Conservation (phyloP, 805 yeast species). For the Pichia pseudocactophila region DNA sequence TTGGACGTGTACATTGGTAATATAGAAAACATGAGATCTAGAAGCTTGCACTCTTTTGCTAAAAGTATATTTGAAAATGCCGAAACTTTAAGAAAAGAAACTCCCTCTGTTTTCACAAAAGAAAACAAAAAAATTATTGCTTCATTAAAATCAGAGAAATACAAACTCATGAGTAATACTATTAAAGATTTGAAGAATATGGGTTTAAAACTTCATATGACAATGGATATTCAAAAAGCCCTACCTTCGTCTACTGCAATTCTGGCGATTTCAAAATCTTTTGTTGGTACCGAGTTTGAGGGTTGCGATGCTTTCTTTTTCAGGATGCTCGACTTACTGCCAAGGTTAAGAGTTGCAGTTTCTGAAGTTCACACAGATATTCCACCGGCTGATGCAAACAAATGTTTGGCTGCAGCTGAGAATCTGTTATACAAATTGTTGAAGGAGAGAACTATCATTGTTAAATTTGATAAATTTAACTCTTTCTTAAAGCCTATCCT, state of each 20-base stretch:
- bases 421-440: conserved; percentile 54
- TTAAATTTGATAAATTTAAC: conserved; percentile 20
- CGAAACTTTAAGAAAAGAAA: conserved; percentile 58
- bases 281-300: conserved; percentile 31
- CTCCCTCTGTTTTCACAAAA: conserved; percentile 64
- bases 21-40: conserved; percentile 30
- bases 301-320: conserved; percentile 47
- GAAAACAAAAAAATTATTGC: conserved; percentile 66
- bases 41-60: conserved; percentile 47
- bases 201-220: conserved; percentile 64
- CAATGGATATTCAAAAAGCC: conserved; percentile 53
- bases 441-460: conserved; percentile 41
- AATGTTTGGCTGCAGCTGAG: conserved; percentile 70
- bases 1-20: conserved; percentile 40
- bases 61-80: conserved; percentile 46
- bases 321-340: conserved; percentile 69
- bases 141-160: conserved; percentile 72
- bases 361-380: conserved; percentile 59
- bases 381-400: conserved; percentile 63
- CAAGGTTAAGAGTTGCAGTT: conserved; percentile 63
- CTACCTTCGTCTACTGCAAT: conserved; percentile 58
- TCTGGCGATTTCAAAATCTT: conserved; percentile 44
- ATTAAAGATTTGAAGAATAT: conserved; percentile 63
- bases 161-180: conserved; percentile 66
- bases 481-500: conserved; percentile 8